phyloP scores from a whole-genome alignment of 495 filamentous ascomycete species.

The Xylona heveae region DNA sequence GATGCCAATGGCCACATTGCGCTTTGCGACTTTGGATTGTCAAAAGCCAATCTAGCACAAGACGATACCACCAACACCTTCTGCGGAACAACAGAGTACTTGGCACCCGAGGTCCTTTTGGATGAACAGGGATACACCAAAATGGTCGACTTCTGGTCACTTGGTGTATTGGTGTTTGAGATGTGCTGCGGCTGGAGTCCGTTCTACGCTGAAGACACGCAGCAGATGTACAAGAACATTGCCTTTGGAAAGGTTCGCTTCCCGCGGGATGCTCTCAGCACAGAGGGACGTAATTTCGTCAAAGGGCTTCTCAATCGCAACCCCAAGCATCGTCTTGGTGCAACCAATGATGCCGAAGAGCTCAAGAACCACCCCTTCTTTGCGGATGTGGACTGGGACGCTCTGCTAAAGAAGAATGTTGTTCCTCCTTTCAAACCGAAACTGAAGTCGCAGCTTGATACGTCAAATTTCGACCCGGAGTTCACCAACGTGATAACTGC shows the following conservation, averaged over 20 bases:
- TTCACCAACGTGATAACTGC: constrained; percentile 86
- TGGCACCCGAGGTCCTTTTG: constrained; percentile 84
- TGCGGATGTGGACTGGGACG: constrained; percentile 77
- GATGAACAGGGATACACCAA: constrained; percentile 98
- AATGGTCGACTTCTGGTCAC: constrained; percentile 99
- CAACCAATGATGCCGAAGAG: constrained; percentile 79
- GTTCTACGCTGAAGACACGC: constrained; percentile 96
- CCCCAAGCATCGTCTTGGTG: constrained; percentile 84
- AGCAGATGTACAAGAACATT: constrained; percentile 99
- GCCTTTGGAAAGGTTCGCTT: constrained; percentile 97
- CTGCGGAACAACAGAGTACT: constrained; percentile 93
- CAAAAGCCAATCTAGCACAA: constrained; percentile 89
- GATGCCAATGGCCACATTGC: constrained; percentile 76
- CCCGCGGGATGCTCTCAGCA: constrained; percentile 78
- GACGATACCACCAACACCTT: constrained; percentile 98
- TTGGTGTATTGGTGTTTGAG: constrained; percentile 94
- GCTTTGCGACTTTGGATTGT: constrained; percentile 76
- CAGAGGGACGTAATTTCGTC: constrained; percentile 91
- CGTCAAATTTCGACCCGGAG: constrained; percentile 95
- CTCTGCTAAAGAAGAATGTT: constrained; percentile 67
- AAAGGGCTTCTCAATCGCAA: constrained; percentile 95
- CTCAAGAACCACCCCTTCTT: constrained; percentile 92
- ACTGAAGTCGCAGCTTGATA: constrained; percentile 83
- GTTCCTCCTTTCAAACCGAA: constrained; percentile 98
- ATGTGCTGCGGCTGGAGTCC: constrained; percentile 99